Evolutionary conservation across 768 basidiomycete genomes (phyloP), one percentile per base, ranked within the genome.

Genomic region (Tulasnella sp.): DNA sequence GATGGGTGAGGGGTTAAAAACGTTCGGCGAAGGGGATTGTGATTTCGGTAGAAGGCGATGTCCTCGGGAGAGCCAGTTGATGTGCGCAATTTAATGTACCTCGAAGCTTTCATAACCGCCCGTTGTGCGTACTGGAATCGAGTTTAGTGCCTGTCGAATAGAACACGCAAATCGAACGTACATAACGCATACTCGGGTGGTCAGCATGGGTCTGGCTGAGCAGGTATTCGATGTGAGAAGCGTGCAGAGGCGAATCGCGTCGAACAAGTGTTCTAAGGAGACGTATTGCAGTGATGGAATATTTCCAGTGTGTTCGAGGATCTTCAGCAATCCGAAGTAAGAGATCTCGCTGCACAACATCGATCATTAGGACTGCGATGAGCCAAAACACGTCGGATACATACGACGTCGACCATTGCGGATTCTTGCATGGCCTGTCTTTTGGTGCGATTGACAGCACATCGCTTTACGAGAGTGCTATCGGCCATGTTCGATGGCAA

Each of bases 61-160:
- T 92, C 92, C 50, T 88, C 86, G 44, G 90, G 88, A 18, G 88
- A 87, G 0, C 84, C 86, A 81, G 91, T 91, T 75, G 91, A 90
- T 1, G 95, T 93, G 69, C 95, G 90, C n/a, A 97, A 83, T 86
- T 96, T 96, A 86, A 96, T 88, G 84, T 92, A 91, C 78, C 93
- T 91, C 9, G 93, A 87, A 41, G 90, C 89, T 85, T 96, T 96
- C 88, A 94, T 93, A 18, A 94, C 86, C 1, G 92, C 93, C 81
- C 93, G 89, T 84, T 92, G 91, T 3, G 91, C 89, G 87, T 93
- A 93, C 92, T 93, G 76, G 72, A 18, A 48, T 64, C 73, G 37
- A 20, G 7, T 58, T 76, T 12, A 64, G 40, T 14, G 4, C 20
- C 22, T 41, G 34, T 46, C 28, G 0, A 20, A 69, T 18, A 18